Evolutionary conservation across 306 rosid species (phyloP).

Genomic region (Prunus mume): DNA sequence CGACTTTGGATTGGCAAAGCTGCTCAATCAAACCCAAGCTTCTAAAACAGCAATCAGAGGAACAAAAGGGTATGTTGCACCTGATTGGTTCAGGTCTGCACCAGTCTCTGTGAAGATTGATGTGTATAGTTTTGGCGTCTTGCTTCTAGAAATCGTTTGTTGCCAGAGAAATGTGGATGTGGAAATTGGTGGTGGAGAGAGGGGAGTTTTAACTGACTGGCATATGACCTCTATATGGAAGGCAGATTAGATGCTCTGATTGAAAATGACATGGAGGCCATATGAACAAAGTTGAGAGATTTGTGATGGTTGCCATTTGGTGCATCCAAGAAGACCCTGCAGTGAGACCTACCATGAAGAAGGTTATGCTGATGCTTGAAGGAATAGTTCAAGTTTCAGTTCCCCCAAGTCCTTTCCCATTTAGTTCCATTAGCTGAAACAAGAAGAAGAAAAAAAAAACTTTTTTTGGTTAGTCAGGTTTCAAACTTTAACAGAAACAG

Average conservation of each 20-base stretch:
- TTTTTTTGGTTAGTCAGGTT: too few species aligned
- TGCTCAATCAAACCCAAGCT: conserved; percentile 18
- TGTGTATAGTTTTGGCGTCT: conserved; percentile 20
- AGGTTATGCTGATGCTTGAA: conserved; percentile 31
- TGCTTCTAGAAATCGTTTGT: conserved; percentile 30
- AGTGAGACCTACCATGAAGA: conserved; percentile 23
- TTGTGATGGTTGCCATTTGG: conserved; percentile 35
- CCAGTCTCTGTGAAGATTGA: conserved; percentile 26
- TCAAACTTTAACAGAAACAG: too few species aligned
- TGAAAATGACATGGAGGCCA: conserved; percentile 12
- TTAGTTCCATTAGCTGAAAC: not conserved
- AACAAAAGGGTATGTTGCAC: conserved; percentile 43
- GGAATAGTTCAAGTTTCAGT: conserved; percentile 17
- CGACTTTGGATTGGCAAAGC: conserved; percentile 37
- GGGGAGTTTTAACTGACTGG: conserved; percentile 24
- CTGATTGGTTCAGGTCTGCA: conserved; percentile 28
- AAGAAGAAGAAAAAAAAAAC: too few species aligned
- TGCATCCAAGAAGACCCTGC: not conserved
- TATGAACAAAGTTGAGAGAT: conserved; percentile 21
- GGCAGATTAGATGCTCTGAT: conserved; percentile 13
- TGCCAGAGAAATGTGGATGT: conserved; percentile 11
- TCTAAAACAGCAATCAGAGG: conserved; percentile 28
- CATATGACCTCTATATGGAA: conserved; percentile 17
- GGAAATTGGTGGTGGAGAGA: not conserved
- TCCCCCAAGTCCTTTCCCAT: conserved; percentile 26